Conservation (phyloP, 768 basidiomycete species). For the Agaricus bisporus region DNA sequence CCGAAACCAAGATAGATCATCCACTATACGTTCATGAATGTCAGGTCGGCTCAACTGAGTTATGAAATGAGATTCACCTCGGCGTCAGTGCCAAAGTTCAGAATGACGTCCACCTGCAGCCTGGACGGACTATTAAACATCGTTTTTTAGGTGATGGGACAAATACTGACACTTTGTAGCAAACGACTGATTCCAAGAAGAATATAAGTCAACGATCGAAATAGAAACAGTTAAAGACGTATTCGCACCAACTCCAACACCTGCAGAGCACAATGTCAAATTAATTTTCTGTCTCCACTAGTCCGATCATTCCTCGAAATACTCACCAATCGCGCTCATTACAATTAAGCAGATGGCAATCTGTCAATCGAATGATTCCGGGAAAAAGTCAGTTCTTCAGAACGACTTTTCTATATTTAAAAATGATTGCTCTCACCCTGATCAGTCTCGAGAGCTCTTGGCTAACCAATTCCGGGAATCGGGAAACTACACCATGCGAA, state of each 20-base stretch:
- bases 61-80: neutral
- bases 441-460: neutral
- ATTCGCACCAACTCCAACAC: neutral
- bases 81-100: neutral
- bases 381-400: neutral
- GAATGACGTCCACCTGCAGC: neutral
- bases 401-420: neutral
- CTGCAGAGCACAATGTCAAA: neutral
- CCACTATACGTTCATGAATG: constrained; percentile 15
- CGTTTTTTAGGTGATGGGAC: neutral
- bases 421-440: neutral
- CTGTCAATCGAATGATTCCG: neutral
- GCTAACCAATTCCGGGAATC: neutral
- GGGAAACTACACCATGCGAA: neutral
- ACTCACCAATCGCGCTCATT: neutral
- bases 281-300: neutral
- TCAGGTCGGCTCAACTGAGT: neutral
- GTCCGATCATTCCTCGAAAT: neutral
- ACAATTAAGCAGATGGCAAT: neutral
- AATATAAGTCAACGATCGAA: neutral
- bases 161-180: neutral
- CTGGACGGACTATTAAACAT: neutral
- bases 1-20: constrained; percentile 28
- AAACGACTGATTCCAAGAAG: neutral
- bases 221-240: neutral